These are phyloP conservation scores for Sarcocystis neurona DNA, from an alignment of 169 alveolate species.

Conservation along the genomic window DNA sequence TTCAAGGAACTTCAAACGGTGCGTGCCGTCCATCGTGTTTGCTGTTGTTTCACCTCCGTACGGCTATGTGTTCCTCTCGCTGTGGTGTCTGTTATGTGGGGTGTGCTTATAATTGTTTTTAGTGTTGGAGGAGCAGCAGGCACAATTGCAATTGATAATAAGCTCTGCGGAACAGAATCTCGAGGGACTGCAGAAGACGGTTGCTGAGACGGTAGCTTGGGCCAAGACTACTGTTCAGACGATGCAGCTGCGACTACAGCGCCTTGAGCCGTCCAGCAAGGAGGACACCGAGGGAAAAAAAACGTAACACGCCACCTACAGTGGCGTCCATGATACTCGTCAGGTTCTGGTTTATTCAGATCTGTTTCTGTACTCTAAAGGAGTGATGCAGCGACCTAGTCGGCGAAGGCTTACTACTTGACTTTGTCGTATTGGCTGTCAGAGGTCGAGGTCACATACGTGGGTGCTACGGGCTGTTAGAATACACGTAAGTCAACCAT, in stretches of 20 bases:
- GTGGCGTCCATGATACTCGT: too few species aligned
- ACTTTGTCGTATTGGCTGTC: too few species aligned
- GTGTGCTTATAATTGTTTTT: background rate
- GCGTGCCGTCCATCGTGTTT: too few species aligned
- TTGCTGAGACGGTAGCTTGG: conserved; percentile 53
- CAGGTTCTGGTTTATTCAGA: too few species aligned
- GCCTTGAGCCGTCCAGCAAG: background rate
- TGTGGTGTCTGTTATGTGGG: background rate
- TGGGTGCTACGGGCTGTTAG: too few species aligned
- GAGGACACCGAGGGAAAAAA: background rate
- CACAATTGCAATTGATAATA: conserved; percentile 51
- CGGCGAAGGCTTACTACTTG: too few species aligned
- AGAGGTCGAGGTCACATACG: too few species aligned
- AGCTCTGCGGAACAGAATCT: conserved; percentile 52
- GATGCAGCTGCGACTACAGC: conserved; percentile 57
- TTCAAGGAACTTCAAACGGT: too few species aligned
- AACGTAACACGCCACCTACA: background rate
- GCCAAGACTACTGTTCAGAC: conserved; percentile 51
- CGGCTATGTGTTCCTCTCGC: background rate
- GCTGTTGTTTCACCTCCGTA: too few species aligned
- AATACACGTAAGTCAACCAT: too few species aligned
- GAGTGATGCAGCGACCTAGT: too few species aligned
- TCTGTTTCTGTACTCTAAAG: too few species aligned
- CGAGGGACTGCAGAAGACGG: conserved; percentile 55
- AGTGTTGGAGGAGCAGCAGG: conserved; percentile 63